A percentile compares a stretch with the other conserved stretches of the same genome.
phyloP scores from a whole-genome alignment of 2,329 filamentous ascomycete species.

The Trichoderma sp. region DNA sequence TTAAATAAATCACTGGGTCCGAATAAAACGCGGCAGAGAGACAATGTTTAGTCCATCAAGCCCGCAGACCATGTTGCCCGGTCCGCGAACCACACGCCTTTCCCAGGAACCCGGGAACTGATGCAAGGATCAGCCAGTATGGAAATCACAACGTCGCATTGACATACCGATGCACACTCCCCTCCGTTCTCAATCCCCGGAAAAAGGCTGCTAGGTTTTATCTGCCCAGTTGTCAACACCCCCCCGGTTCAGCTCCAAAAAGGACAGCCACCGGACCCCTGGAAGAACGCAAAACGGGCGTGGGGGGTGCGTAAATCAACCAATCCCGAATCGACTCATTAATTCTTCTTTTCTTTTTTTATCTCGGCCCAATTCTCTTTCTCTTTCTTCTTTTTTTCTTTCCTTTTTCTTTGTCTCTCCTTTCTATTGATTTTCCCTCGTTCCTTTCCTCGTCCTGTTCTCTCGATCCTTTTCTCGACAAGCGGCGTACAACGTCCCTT shows the following conservation, averaged over 20 bases:
- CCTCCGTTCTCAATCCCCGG: neutral
- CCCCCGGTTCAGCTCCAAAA: neutral
- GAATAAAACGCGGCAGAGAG: neutral
- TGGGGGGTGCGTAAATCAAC: neutral
- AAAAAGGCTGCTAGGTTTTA: neutral
- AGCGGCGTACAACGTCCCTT: neutral
- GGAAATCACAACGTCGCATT: neutral
- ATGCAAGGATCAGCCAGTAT: neutral
- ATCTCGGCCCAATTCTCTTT: neutral
- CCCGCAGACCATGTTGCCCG: neutral
- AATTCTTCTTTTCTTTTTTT: neutral
- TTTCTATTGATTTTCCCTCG: neutral
- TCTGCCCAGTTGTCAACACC: neutral
- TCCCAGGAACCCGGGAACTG: slow-evolving; percentile 6
- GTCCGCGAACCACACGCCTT: slow-evolving; percentile 1
- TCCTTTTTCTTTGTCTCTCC: neutral
- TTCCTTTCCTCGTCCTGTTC: neutral
- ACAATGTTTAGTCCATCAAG: neutral
- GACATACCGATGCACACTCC: neutral
- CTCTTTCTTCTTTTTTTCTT: neutral
- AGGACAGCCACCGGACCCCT: neutral
- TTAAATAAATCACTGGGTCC: neutral
- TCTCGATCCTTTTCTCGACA: neutral
- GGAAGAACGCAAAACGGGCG: neutral
- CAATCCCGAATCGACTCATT: neutral